phyloP scores from a whole-genome alignment of 371 early-diverging fungal species.

The Blastocladiella emersonii region DNA sequence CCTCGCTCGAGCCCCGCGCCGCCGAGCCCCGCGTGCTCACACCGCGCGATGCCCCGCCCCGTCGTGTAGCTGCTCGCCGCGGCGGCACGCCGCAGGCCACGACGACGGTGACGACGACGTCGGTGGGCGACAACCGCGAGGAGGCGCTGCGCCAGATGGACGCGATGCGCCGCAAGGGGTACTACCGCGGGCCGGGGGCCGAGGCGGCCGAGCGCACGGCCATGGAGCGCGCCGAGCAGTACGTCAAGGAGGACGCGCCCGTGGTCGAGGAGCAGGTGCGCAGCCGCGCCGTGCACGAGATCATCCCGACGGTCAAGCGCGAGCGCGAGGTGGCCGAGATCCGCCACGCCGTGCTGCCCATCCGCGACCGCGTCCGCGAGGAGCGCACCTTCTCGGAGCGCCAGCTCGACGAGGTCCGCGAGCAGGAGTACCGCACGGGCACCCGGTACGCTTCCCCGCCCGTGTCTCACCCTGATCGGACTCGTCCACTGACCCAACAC shows the following conservation, averaged over 20 bases:
- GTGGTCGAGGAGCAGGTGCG: not conserved
- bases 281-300: not conserved
- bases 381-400: not conserved
- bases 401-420: not conserved
- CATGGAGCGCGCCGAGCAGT: slow-evolving; percentile 12
- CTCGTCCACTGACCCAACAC: not conserved
- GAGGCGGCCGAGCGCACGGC: not conserved
- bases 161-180: not conserved
- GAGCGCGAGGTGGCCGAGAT: slow-evolving; percentile 2
- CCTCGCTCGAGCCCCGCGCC: no score
- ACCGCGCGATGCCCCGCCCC: not conserved
- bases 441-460: not conserved
- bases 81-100: not conserved
- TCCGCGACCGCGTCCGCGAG: not conserved
- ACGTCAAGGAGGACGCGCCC: slow-evolving; percentile 1
- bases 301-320: not conserved
- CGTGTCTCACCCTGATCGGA: no score
- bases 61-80: no score
- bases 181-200: not conserved
- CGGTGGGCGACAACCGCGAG: no score
- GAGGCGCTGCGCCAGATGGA: no score
- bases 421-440: not conserved
- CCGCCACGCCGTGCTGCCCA: slow-evolving; percentile 1
- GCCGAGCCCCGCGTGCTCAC: no score
- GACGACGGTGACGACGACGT: not conserved